These are phyloP conservation scores for Serendipita sp. DNA, from an alignment of 768 basidiomycete genomes.

Conservation along the genomic window DNA sequence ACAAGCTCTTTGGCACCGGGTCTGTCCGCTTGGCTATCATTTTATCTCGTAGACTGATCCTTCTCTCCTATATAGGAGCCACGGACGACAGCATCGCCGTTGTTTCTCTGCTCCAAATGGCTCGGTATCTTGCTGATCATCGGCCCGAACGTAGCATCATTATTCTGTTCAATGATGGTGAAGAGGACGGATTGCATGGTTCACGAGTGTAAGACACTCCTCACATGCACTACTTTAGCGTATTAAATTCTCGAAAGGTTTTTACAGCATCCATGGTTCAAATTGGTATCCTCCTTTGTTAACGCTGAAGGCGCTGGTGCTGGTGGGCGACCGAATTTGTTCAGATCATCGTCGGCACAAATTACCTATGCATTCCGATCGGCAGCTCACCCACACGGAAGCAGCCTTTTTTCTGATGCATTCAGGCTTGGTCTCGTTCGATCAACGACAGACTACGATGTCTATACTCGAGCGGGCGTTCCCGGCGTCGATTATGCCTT, in stretches of 20 bases:
- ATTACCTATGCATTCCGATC: constrained; percentile 39
- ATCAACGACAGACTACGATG: constrained; percentile 57
- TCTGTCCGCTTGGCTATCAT: not conserved
- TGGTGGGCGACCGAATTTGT: constrained; percentile 67
- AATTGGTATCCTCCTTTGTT: constrained; percentile 47
- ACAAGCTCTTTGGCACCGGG: not conserved
- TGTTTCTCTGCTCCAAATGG: constrained; percentile 47
- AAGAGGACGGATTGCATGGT: constrained; percentile 63
- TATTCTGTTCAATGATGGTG: constrained; percentile 77
- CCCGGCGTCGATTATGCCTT: constrained; percentile 67
- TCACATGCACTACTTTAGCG: constrained; percentile 8
- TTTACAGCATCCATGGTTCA: constrained; percentile 59
- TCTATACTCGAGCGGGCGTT: constrained; percentile 44
- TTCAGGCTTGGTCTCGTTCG: constrained; percentile 51
- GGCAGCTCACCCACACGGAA: constrained; percentile 57
- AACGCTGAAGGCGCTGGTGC: constrained; percentile 72
- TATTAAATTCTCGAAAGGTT: constrained; percentile 29
- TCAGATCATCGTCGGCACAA: constrained; percentile 49
- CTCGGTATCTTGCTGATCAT: constrained; percentile 33
- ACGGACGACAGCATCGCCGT: constrained; percentile 70
- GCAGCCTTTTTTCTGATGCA: constrained; percentile 50
- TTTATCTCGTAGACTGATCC: constrained; percentile 30
- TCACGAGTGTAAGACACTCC: constrained; percentile 38
- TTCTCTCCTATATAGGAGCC: constrained; percentile 58
- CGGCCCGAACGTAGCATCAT: constrained; percentile 45